phyloP scores from a whole-genome alignment of 1,284 basidiomycete species.

The Neolentinus lepideus region DNA sequence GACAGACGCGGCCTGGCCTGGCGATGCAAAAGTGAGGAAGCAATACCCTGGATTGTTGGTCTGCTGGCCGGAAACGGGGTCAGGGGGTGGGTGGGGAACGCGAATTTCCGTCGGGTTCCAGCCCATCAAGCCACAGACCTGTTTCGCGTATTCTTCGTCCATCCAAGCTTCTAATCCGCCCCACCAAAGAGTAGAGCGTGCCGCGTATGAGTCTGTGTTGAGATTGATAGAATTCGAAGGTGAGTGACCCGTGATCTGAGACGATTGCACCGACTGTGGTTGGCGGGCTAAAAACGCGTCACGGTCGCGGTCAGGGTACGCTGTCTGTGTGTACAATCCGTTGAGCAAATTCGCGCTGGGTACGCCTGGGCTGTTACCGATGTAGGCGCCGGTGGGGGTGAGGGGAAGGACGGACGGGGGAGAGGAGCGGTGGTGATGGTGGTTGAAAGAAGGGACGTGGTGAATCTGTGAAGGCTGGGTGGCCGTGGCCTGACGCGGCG shows the following conservation, averaged over 20 bases:
- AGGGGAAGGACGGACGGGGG: conserved; percentile 11
- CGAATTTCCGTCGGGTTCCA: conserved; percentile 71
- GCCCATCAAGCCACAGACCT: conserved; percentile 72
- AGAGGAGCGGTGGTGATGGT: conserved; percentile 20
- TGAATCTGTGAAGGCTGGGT: conserved; percentile 9
- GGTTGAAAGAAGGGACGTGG: conserved; percentile 24
- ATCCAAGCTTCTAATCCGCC: conserved; percentile 85
- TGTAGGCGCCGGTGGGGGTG: conserved; percentile 12
- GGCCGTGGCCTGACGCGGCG: neutral
- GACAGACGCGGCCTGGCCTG: conserved; percentile 63
- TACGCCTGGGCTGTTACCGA: neutral
- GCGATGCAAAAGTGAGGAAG: conserved; percentile 77
- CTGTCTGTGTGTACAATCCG: neutral
- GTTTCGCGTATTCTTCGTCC: conserved; percentile 85
- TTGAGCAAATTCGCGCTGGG: neutral
- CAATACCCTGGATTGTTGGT: conserved; percentile 80
- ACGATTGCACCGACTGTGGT: neutral
- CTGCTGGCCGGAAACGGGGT: conserved; percentile 52
- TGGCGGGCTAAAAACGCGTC: conserved; percentile 17
- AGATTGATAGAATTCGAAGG: neutral
- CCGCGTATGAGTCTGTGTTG: conserved; percentile 14
- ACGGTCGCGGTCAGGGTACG: conserved; percentile 27
- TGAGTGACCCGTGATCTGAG: neutral
- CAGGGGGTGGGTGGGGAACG: conserved; percentile 57
- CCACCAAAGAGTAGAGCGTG: conserved; percentile 66